Evolutionary conservation across 371 early-diverging fungal genomes (phyloP).

Genomic region (Mucor lusitanicus): DNA sequence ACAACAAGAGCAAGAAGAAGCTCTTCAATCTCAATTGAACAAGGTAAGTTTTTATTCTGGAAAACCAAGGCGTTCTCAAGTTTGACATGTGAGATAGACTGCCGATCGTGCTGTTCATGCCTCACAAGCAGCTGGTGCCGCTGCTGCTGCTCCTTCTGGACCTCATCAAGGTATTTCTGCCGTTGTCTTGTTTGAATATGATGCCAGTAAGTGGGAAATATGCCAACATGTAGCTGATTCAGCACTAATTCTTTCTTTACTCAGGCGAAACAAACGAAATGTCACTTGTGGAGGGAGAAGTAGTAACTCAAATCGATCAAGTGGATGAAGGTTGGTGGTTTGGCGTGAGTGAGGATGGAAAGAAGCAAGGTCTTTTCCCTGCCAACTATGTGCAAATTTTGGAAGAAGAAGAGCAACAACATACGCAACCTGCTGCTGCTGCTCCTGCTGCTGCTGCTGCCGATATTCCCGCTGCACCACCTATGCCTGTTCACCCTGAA

Average conservation of each 20-base stretch:
- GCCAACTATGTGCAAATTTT: slow-evolving; percentile 77
- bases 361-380: slow-evolving; percentile 86
- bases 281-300: slow-evolving; percentile 80
- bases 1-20: slow-evolving; percentile 17
- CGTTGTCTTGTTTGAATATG: slow-evolving; percentile 75
- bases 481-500: slow-evolving; percentile 16
- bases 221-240: no score
- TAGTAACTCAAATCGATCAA: slow-evolving; percentile 68
- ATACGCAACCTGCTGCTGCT: neutral
- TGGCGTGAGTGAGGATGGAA: slow-evolving; percentile 77
- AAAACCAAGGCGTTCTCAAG: no score
- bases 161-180: slow-evolving; percentile 45
- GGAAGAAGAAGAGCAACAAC: slow-evolving; percentile 29
- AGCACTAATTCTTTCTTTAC: no score
- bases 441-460: slow-evolving; percentile 14
- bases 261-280: slow-evolving; percentile 85
- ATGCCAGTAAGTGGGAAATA: slow-evolving; percentile 48
- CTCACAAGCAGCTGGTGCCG: slow-evolving; percentile 20
- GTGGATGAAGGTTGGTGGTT: slow-evolving; percentile 92
- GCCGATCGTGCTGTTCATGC: slow-evolving; percentile 43
- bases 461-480: neutral
- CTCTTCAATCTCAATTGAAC: slow-evolving; percentile 24
- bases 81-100: no score
- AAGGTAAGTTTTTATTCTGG: slow-evolving; percentile 16
- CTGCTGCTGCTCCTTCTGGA: slow-evolving; percentile 26